These are phyloP conservation scores for Salmacisia buchloeana DNA, from an alignment of 1,284 basidiomycete genomes.

Conservation along the genomic window DNA sequence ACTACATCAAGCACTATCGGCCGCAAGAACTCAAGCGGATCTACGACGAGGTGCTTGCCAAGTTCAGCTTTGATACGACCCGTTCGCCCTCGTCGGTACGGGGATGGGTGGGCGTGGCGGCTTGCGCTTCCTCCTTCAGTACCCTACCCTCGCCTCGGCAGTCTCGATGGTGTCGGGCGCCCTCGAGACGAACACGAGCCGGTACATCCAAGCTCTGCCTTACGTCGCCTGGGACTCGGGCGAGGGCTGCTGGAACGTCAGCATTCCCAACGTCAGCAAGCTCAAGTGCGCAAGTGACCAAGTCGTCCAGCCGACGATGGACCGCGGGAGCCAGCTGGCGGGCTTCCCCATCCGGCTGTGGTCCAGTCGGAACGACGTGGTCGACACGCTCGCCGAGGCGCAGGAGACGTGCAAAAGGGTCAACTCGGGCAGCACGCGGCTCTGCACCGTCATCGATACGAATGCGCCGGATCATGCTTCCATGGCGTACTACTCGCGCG, in stretches of 20 bases:
- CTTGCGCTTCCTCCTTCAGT: neutral
- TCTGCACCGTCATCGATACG: conserved; percentile 8
- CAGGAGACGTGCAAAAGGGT: neutral
- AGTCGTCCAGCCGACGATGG: conserved; percentile 8
- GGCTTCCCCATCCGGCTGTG: conserved; percentile 10
- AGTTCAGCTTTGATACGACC: conserved; percentile 9
- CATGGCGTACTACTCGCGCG: conserved; percentile 5
- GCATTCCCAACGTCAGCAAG: neutral
- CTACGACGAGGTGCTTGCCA: conserved; percentile 3
- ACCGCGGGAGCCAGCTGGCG: neutral
- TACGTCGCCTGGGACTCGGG: conserved; percentile 7
- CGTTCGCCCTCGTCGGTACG: conserved; percentile 8
- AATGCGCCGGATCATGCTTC: neutral
- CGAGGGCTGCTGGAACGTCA: conserved; percentile 11
- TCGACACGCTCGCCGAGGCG: conserved; percentile 6
- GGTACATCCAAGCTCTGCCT: conserved; percentile 6
- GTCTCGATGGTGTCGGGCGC: conserved; percentile 4
- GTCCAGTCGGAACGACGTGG: neutral
- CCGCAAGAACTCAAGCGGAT: conserved; percentile 6
- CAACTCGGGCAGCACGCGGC: neutral
- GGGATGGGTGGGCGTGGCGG: conserved; percentile 9
- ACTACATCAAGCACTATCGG: conserved; percentile 11
- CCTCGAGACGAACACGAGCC: conserved; percentile 1
- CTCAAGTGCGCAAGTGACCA: neutral
- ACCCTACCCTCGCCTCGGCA: conserved; percentile 2